These are phyloP conservation scores for Agrocybe pediades DNA, from an alignment of 768 basidiomycete genomes.

Conservation along the genomic window DNA sequence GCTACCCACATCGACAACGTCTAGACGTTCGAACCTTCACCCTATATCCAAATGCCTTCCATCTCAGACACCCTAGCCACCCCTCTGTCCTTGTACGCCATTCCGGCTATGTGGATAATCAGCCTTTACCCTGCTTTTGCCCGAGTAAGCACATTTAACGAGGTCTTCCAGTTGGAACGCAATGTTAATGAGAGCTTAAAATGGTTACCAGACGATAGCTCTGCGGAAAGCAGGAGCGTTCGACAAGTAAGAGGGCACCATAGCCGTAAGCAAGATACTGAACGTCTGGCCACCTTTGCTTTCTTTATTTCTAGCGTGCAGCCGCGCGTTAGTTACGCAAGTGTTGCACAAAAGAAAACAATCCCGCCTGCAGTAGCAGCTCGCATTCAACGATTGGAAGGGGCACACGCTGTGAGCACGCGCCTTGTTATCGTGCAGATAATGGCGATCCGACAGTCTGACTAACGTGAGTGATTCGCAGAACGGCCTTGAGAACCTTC, in stretches of 20 bases:
- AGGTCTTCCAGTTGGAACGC: background rate
- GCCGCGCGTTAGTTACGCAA: conserved; percentile 28
- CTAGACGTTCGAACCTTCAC: background rate
- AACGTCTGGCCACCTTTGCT: background rate
- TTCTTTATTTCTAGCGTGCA: conserved; percentile 24
- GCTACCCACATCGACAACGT: background rate
- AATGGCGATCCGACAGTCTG: too few species aligned
- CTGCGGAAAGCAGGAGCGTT: conserved; percentile 18
- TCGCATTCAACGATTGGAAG: conserved; percentile 34
- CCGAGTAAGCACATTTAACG: conserved; percentile 22
- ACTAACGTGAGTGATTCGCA: background rate
- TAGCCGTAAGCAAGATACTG: background rate
- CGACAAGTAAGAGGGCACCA: conserved; percentile 30
- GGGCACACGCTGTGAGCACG: conserved; percentile 32
- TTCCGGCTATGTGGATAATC: conserved; percentile 34
- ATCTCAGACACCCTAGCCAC: conserved; percentile 15
- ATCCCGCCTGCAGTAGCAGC: conserved; percentile 26
- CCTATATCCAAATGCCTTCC: background rate
- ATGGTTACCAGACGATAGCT: background rate
- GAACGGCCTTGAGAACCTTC: conserved; percentile 25
- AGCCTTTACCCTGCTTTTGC: conserved; percentile 29
- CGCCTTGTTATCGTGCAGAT: too few species aligned
- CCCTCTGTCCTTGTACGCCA: conserved; percentile 37
- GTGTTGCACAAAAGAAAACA: conserved; percentile 25
- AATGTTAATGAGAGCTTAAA: background rate